Evolutionary conservation across 306 rosid species (phyloP), one percentile per base, ranked within the genome.

Genomic region (Vigna mungo): DNA sequence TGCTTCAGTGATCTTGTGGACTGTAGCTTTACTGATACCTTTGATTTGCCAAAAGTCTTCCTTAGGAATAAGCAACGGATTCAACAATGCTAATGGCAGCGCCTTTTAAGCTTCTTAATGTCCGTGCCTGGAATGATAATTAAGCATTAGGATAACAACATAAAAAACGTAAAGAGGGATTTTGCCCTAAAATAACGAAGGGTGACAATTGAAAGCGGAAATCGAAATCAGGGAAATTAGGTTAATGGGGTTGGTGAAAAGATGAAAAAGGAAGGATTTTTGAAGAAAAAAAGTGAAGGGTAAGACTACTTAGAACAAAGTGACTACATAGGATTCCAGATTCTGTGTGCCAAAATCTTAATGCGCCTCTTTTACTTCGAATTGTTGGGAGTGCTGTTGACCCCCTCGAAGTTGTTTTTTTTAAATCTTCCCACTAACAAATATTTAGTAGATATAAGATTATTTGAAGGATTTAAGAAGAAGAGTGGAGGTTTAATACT

Each of bases 11-110:
- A 95, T 95, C 85, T 92, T 95, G 72, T 95, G 97, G 56, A 92
- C 99, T 85, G 92, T 92, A 68, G 99, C 99, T 23, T 95, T 97
- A 64, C 99, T 95, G 77, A 95, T 90, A 80, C 99, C 97, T 74
- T 90, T 95, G 74, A 95, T 95, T 81, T 89, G 99, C 84, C 23
- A 21, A 95, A 95, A 89, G 9, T 95, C 97, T 74, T 95, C 92
- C 81, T 92, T 87, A 6, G 99, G 97, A 71, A 79, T 86, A 95
- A 48, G 92, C 90, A 80, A 92, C 97, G 3, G 99, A 83, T 72
- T 95, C 97, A 17, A 95, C 92, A 0, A 94, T 95, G 78, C 97
- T 90, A 75, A 92, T 83, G 37, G 94, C 99, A 18, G 97, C 92
- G 69, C 92, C 99, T 82, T 82, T 95, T 2, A 39, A 95, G 99